These are phyloP conservation scores for Trametes elegans DNA, from an alignment of 768 basidiomycete genomes.

Conservation along the genomic window DNA sequence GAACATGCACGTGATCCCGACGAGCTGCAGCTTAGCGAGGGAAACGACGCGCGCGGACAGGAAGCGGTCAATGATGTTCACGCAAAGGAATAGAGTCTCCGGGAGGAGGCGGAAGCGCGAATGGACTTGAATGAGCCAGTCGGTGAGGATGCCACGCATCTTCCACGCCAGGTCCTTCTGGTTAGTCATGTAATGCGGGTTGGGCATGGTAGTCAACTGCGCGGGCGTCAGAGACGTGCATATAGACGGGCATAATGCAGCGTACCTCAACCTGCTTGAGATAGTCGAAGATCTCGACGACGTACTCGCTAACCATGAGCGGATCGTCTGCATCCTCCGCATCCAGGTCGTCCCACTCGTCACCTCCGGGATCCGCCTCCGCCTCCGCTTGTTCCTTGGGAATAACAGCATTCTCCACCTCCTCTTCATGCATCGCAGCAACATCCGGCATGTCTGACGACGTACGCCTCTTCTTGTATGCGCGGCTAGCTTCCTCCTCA, in stretches of 20 bases:
- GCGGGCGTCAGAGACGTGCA: conserved; percentile 11
- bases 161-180: conserved; percentile 87
- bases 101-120: conserved; percentile 80
- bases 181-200: conserved; percentile 78
- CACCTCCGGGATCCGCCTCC: conserved; percentile 64
- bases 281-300: conserved; percentile 90
- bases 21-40: conserved; percentile 67
- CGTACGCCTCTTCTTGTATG: conserved; percentile 73
- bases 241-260: conserved; percentile 7
- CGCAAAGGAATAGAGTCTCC: conserved; percentile 87
- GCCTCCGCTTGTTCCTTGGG: conserved; percentile 45
- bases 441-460: conserved; percentile 60
- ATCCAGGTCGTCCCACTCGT: conserved; percentile 89
- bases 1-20: conserved; percentile 86
- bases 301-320: conserved; percentile 96
- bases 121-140: conserved; percentile 94
- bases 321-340: conserved; percentile 92
- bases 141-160: conserved; percentile 85
- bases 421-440: conserved; percentile 40
- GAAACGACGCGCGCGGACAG: conserved; percentile 57
- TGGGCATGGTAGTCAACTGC: conserved; percentile 76
- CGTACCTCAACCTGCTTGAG: conserved; percentile 80
- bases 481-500: conserved; percentile 57
- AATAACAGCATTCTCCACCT: conserved; percentile 28
- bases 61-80: conserved; percentile 78